Evolutionary conservation across 441 rosid genomes (phyloP).

Genomic region (Brassica hybrid): DNA sequence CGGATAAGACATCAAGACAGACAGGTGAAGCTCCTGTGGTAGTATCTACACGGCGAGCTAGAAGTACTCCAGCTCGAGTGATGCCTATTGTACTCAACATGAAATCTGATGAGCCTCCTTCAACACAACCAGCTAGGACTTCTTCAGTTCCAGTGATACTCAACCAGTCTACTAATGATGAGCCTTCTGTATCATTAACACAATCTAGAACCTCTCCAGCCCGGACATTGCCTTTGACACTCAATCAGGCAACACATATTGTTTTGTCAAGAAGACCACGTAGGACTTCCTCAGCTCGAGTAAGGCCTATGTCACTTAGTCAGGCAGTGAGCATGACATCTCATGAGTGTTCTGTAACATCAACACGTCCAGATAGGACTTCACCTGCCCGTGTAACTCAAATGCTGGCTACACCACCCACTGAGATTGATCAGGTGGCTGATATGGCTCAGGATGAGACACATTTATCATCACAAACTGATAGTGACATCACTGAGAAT

Average conservation of each 20-base stretch:
- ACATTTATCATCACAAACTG: conserved; percentile 7
- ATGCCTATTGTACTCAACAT: conserved; percentile 41
- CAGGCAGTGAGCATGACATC: neutral
- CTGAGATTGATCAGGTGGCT: neutral
- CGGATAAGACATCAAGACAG: conserved; percentile 25
- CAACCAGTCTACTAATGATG: conserved; percentile 30
- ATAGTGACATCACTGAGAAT: conserved; percentile 60
- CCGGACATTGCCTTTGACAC: conserved; percentile 17
- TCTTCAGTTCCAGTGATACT: conserved; percentile 33
- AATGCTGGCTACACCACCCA: neutral
- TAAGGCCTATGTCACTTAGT: neutral
- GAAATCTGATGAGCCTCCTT: conserved; percentile 29
- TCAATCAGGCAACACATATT: conserved; percentile 11
- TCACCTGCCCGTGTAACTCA: neutral
- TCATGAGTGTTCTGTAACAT: neutral
- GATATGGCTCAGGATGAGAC: neutral
- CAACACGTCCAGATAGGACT: neutral
- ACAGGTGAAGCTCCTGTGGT: conserved; percentile 27
- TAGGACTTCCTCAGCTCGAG: neutral
- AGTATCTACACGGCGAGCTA: conserved; percentile 41
- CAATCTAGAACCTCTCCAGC: conserved; percentile 32
- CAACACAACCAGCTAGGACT: conserved; percentile 38
- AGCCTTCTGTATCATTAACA: conserved; percentile 26
- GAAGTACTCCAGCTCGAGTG: conserved; percentile 41
- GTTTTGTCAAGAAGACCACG: neutral